Base-by-base conservation (phyloP, 441 rosid species). In the Biscutella laevigata region DNA sequence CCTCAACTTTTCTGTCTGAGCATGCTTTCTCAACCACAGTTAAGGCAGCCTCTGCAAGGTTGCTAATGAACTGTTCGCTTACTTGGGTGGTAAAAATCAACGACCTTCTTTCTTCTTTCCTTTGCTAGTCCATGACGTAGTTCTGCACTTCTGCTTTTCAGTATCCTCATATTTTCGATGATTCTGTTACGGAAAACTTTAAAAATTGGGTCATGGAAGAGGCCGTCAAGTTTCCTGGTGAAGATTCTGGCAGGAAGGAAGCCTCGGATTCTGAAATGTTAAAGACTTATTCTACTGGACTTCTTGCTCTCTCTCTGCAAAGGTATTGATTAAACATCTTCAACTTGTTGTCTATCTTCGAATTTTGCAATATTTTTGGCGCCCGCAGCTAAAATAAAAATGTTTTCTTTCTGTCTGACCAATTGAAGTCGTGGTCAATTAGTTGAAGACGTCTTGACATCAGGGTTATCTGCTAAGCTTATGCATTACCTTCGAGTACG, bases 121-220 rank as follows among this genome's bases (percentile, higher is more conserved):
- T 7, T 64, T 11, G 56, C 52, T 66, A 42, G 19, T 39, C 65
- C 33, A 45, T 57, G 25, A 4, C 4, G 2, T 32, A 65, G 45
- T 66, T 62, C 58, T 42, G 25, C 44, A 21, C 4, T 25, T 42
- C 13, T 43, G 17, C 17, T 41, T 34, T 19, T 16, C 79, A 94
- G 99, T 77, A 78, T 67, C 96, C 97, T 12, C 90, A 86, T 75
- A 82, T 81, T 68, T 81, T 94, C 76, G 97, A 94, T 57, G 95
- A 83, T 42, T 68, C 83, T 54, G 85, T 81, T 27, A 54, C 82
- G 72, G 84, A 84, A 53, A 89, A 83, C 60, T 64, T 89, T 33
- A 89, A 86, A 73, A 78, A 71, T 37, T 86, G 97, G 99, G 97
- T 83, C 67, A 66, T 82, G 81, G 85, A 86, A 67, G 99, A 86